Evolutionary conservation across 2,329 filamentous ascomycete species (phyloP).

Genomic region (Dothistroma septosporum): DNA sequence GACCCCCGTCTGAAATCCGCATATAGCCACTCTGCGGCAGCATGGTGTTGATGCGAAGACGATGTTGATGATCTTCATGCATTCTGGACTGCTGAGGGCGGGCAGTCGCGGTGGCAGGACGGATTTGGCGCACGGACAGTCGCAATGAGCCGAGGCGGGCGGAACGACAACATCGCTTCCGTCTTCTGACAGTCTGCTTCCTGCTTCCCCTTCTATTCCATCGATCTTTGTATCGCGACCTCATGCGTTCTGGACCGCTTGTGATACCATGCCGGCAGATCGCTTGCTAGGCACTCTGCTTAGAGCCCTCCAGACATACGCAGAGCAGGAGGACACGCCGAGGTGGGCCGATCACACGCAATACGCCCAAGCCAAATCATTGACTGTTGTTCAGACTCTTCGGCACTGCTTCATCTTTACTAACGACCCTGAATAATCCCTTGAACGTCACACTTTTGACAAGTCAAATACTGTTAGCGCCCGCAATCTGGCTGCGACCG

Average conservation of each 20-base stretch:
- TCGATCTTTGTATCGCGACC: neutral
- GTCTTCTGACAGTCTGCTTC: neutral
- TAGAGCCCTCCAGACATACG: constrained; percentile 57
- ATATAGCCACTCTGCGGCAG: neutral
- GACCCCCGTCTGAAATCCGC: too few relatives aligned
- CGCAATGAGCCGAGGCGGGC: constrained; percentile 2
- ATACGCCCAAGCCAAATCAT: neutral
- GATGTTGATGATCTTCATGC: neutral
- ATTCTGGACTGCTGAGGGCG: neutral
- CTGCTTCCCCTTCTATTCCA: neutral
- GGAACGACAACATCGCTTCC: neutral
- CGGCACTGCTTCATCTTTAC: constrained; percentile 62
- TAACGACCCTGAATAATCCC: constrained; percentile 68
- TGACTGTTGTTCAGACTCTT: constrained; percentile 44
- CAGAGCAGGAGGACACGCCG: constrained; percentile 56
- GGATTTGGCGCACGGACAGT: neutral
- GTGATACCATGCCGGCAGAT: constrained; percentile 58
- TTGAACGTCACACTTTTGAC: constrained; percentile 70
- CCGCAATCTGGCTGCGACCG: constrained; percentile 64
- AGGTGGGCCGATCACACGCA: constrained; percentile 43
- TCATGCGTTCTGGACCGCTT: neutral
- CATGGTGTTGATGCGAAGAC: neutral
- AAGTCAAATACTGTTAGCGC: constrained; percentile 66
- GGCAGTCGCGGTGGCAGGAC: neutral
- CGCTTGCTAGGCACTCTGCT: constrained; percentile 64